Evolutionary conservation across 164 flowering plant genomes (phyloP).

Genomic region (Houttuynia cordata): DNA sequence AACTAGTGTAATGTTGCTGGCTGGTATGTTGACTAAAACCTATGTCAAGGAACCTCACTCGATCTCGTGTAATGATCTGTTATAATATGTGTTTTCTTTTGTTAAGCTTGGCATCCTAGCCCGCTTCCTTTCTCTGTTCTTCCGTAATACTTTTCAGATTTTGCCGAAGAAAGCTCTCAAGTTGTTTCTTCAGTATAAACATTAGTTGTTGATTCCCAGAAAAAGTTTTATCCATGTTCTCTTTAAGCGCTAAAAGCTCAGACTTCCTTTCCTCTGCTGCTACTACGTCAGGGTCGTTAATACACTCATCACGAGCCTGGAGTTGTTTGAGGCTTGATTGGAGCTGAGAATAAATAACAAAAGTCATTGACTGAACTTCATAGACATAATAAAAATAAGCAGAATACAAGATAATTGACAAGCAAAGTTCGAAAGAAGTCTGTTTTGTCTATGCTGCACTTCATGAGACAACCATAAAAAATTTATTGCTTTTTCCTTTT

Average conservation of each 20-base stretch:
- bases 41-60: too few species aligned
- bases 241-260: conserved; percentile 25
- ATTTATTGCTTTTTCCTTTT: too few species aligned
- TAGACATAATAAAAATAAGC: neutral
- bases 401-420: too few species aligned
- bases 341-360: conserved; percentile 18
- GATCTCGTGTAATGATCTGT: too few species aligned
- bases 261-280: conserved; percentile 34
- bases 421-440: too few species aligned
- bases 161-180: conserved; percentile 16
- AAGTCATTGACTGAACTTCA: too few species aligned
- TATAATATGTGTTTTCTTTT: too few species aligned
- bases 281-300: conserved; percentile 24
- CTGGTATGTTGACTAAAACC: too few species aligned
- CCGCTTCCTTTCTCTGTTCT: neutral
- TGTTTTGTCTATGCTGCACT: neutral
- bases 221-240: conserved; percentile 30
- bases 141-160: neutral
- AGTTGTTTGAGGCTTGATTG: conserved; percentile 24
- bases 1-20: too few species aligned
- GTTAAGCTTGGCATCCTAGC: neutral
- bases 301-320: conserved; percentile 19
- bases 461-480: neutral
- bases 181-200: conserved; percentile 31
- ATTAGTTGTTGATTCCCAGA: conserved; percentile 28